phyloP scores from a whole-genome alignment of 2,329 filamentous ascomycete species.

The Lachnellula willkommii region DNA sequence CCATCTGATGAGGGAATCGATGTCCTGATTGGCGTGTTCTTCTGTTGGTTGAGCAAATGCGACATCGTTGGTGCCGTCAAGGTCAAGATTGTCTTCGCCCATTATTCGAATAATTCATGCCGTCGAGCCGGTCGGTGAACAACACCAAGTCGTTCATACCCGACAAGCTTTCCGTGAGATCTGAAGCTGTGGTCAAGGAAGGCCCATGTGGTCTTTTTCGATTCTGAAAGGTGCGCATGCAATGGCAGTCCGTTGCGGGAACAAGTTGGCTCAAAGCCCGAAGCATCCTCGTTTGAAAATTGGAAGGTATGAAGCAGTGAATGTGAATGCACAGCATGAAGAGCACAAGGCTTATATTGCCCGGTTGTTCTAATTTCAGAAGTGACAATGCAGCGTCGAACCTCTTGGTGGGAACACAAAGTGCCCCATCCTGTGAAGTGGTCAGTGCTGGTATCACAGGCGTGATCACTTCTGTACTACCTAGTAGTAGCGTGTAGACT shows the following conservation, averaged over 20 bases:
- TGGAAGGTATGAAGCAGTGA: background rate
- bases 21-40: background rate
- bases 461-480: too few relatives aligned
- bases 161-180: background rate
- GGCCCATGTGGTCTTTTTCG: background rate
- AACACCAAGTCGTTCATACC: background rate
- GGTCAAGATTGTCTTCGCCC: background rate
- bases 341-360: background rate
- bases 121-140: background rate
- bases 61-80: background rate
- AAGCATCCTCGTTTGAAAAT: background rate
- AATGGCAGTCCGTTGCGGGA: background rate
- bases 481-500: too few relatives aligned
- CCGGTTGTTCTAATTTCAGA: too few relatives aligned
- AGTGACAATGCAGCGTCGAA: too few relatives aligned
- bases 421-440: too few relatives aligned
- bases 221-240: background rate
- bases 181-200: background rate
- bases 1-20: background rate
- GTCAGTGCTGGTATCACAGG: too few relatives aligned
- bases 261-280: background rate
- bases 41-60: background rate
- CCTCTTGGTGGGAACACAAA: too few relatives aligned
- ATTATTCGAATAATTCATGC: background rate
- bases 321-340: background rate